Conservation (phyloP, 1,284 basidiomycete species). For the Ceratorhiza oryzae-sativae region DNA sequence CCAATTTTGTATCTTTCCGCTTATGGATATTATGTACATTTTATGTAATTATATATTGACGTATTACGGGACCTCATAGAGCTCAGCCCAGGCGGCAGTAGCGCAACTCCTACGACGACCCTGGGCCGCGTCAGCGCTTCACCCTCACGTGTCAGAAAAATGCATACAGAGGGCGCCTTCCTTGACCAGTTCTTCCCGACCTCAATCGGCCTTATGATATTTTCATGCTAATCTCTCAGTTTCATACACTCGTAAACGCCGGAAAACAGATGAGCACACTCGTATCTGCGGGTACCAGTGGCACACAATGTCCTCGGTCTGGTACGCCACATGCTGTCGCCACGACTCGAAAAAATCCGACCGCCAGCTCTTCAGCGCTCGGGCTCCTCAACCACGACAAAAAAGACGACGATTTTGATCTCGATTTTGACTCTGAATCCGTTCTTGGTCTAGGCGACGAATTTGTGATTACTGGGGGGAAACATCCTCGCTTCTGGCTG, state of each 20-base stretch:
- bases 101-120: not conserved
- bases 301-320: not conserved
- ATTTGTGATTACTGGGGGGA: constrained; percentile 34
- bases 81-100: not conserved
- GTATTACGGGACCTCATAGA: not conserved
- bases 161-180: constrained; percentile 29
- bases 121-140: constrained; percentile 28
- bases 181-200: not conserved
- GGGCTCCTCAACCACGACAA: constrained; percentile 10
- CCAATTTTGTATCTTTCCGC: not conserved
- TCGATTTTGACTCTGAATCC: constrained; percentile 28
- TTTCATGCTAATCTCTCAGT: constrained; percentile 1
- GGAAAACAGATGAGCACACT: constrained; percentile 21
- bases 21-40: constrained; percentile 23
- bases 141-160: constrained; percentile 17
- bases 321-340: not conserved
- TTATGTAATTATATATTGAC: constrained; percentile 7
- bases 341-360: constrained; percentile 12
- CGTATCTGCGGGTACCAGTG: not conserved
- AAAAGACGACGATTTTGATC: constrained; percentile 25
- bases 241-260: constrained; percentile 1
- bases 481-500: constrained; percentile 30
- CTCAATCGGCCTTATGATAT: constrained; percentile 11
- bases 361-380: not conserved
- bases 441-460: constrained; percentile 25